Evolutionary conservation across 1,139 yeast species (phyloP), one percentile per base, ranked within the genome.

Genomic region (Blastobotrys persicus): DNA sequence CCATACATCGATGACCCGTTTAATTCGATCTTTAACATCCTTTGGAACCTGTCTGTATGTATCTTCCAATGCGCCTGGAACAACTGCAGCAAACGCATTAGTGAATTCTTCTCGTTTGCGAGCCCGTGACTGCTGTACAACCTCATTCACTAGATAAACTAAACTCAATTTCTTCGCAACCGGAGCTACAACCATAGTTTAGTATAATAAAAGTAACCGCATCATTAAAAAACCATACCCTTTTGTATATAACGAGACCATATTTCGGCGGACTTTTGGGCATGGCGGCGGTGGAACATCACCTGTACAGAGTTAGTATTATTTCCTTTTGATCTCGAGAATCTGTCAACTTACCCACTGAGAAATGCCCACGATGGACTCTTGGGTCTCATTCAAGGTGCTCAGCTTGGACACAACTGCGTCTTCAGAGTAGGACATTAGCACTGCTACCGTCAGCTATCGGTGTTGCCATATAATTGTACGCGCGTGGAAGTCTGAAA

Each of bases 111-210:
- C 69, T 59, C 79, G 81, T 55, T 78, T 74, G 60, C 82, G 81
- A 42, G 85, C 83, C 49, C 84, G 75, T 2, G 92, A 81, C 62
- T 86, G 87, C 66, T 88, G 96, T 0, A 87, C 85, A 20, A 88
- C 85, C 59, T 88, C 96, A 63, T 88, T 88, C 49, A 88, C 85
- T 17, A 88, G 73, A 60, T 88, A 88, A 31, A 88, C 73, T 48
- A 85, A 66, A 1, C 84, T 75, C 47, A 88, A 73, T 55, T 76
- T 76, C 60, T 81, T 77, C 46, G 69, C 61, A 14, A 71, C 60
- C n/a, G 76, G 68, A 12, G 74, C 68, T 39, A 62, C 12, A 17
- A 12, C 19, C 35, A 32, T n/a, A 7, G 13, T 5, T 14, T 18
- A 19, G 28, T 12, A 11, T 19, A 28, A 20, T 12, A 37, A 28